Evolutionary conservation across 345 rosid genomes (phyloP).

Genomic region (Durio zibethinus): DNA sequence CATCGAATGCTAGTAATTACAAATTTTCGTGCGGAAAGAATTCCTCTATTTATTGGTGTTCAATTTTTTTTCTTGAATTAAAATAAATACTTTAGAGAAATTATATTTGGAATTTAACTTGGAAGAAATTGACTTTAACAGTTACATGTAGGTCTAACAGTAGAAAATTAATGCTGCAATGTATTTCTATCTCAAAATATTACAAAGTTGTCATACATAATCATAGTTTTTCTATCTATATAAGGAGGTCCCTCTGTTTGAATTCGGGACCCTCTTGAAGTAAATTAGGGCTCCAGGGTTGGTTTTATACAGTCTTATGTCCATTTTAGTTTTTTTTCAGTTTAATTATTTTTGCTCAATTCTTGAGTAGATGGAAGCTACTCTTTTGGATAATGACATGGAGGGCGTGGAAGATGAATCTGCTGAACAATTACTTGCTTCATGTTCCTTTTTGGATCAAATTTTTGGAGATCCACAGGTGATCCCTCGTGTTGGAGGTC

Average conservation of each 20-base stretch:
- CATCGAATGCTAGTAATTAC: background rate
- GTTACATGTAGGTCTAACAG: background rate
- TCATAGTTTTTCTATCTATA: background rate
- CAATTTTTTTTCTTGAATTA: background rate
- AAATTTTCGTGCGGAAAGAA: background rate
- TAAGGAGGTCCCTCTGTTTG: background rate
- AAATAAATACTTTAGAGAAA: background rate
- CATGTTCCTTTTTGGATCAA: conserved; percentile 29
- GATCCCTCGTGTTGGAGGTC: conserved; percentile 55
- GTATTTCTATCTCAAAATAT: background rate
- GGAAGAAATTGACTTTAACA: background rate
- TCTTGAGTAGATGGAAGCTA: conserved; percentile 35
- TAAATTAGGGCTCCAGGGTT: background rate
- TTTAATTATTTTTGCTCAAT: background rate
- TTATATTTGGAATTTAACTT: background rate
- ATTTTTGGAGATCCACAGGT: conserved; percentile 41
- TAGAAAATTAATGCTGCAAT: background rate
- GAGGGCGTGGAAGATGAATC: conserved; percentile 34
- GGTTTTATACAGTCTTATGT: background rate
- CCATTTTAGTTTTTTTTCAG: background rate
- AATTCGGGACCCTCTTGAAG: background rate
- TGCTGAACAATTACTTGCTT: conserved; percentile 28
- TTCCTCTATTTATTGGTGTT: background rate
- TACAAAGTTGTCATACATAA: background rate
- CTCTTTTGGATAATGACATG: conserved; percentile 29